Evolutionary conservation across 306 rosid genomes (phyloP).

Genomic region (Medicago arabica): DNA sequence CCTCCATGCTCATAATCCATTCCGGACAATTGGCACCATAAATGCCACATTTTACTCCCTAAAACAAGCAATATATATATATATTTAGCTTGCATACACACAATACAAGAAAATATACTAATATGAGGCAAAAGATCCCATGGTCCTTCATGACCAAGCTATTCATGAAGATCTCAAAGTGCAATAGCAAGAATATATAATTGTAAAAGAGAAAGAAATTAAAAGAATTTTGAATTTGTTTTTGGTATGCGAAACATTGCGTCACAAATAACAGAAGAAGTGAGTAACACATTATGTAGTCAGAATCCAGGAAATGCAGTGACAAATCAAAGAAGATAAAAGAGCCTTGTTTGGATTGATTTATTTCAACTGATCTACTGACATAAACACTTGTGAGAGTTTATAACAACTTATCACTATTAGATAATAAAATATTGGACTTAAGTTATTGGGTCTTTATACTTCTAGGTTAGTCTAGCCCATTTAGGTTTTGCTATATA

Average conservation of each 20-base stretch:
- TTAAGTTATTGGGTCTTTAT: no score
- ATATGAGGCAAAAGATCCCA: not conserved
- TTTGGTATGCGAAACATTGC: slow-evolving; percentile 5
- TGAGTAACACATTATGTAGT: slow-evolving; percentile 3
- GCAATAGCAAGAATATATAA: not conserved
- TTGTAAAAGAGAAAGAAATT: not conserved
- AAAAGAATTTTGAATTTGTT: not conserved
- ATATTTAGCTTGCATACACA: slow-evolving; percentile 18
- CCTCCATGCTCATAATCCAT: slow-evolving; percentile 96
- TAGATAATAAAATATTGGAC: no score
- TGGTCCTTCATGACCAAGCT: not conserved
- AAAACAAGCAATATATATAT: slow-evolving; percentile 31
- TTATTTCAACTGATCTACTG: not conserved
- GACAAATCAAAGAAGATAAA: not conserved
- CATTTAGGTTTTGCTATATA: no score
- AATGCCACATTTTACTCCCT: slow-evolving; percentile 89
- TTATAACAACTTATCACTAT: not conserved
- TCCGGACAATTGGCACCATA: slow-evolving; percentile 79
- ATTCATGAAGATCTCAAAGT: slow-evolving; percentile 7
- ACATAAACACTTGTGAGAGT: not conserved
- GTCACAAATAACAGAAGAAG: slow-evolving; percentile 2
- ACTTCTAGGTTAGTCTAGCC: no score
- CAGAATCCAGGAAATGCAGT: slow-evolving; percentile 20
- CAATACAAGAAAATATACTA: slow-evolving; percentile 8
- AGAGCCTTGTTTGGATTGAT: not conserved